These are phyloP conservation scores for Candida neerlandica DNA, from an alignment of 1,139 yeast species.

Conservation along the genomic window DNA sequence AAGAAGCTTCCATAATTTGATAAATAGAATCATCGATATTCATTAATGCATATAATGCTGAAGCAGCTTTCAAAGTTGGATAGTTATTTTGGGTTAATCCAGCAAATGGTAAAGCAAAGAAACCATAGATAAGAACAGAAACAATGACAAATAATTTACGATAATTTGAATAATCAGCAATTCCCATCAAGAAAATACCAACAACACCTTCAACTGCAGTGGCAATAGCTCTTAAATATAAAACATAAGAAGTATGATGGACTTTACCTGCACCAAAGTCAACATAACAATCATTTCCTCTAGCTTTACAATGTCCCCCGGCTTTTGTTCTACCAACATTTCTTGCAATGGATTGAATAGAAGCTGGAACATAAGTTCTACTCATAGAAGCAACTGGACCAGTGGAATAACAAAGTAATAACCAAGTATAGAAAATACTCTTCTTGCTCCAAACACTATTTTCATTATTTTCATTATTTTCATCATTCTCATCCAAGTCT, in stretches of 20 bases:
- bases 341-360: slow-evolving; percentile 42
- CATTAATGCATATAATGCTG: slow-evolving; percentile 37
- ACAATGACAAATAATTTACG: slow-evolving; percentile 35
- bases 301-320: slow-evolving; percentile 27
- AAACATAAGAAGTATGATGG: slow-evolving; percentile 39
- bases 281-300: slow-evolving; percentile 45
- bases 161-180: slow-evolving; percentile 47
- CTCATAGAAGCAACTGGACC: slow-evolving; percentile 48
- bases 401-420: slow-evolving; percentile 31
- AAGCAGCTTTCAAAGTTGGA: slow-evolving; percentile 19
- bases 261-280: slow-evolving; percentile 38
- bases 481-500: background rate
- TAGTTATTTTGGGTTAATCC: slow-evolving; percentile 29
- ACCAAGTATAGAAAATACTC: slow-evolving; percentile 31
- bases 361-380: slow-evolving; percentile 46
- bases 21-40: slow-evolving; percentile 35
- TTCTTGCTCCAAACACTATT: slow-evolving; percentile 20
- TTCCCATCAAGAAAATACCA: slow-evolving; percentile 41
- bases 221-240: slow-evolving; percentile 40
- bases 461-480: background rate
- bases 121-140: slow-evolving; percentile 37
- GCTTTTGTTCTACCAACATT: slow-evolving; percentile 31
- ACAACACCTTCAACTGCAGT: slow-evolving; percentile 44
- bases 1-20: slow-evolving; percentile 46
- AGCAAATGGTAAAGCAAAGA: slow-evolving; percentile 42